Evolutionary conservation across 805 yeast genomes (phyloP).

Genomic region (Saccharomycopsis fibuligera): DNA sequence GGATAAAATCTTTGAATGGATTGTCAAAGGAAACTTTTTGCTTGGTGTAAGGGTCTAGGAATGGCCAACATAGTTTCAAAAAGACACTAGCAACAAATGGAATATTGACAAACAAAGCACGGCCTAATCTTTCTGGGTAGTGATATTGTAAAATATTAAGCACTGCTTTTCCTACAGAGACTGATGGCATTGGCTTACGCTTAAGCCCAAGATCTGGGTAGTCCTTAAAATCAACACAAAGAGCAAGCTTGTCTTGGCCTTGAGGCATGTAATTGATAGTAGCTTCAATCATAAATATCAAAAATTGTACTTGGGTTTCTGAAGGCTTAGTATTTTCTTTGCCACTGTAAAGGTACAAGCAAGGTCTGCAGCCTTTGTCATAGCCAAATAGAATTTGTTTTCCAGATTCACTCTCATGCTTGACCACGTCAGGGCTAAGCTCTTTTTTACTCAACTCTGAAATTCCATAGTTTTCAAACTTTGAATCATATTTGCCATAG

Average conservation of each 20-base stretch:
- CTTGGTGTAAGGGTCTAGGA: conserved; percentile 53
- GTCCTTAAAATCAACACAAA: conserved; percentile 49
- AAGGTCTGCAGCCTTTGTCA: conserved; percentile 47
- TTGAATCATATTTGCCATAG: conserved; percentile 13
- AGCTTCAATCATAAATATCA: conserved; percentile 51
- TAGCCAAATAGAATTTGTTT: conserved; percentile 49
- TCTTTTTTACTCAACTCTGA: conserved; percentile 28
- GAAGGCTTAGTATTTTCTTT: conserved; percentile 49
- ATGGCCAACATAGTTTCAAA: conserved; percentile 49
- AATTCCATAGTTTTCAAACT: conserved; percentile 9
- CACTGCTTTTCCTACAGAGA: conserved; percentile 44
- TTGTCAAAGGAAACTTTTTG: conserved; percentile 53
- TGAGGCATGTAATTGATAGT: conserved; percentile 50
- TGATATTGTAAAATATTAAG: conserved; percentile 48
- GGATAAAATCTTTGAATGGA: conserved; percentile 49
- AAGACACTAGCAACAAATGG: conserved; percentile 55
- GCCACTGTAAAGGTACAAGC: conserved; percentile 47
- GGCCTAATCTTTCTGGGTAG: conserved; percentile 53
- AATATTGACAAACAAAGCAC: conserved; percentile 47
- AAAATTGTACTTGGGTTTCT: conserved; percentile 47
- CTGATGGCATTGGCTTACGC: conserved; percentile 41
- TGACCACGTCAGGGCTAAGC: conserved; percentile 36
- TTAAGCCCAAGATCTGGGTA: conserved; percentile 30
- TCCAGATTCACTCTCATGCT: conserved; percentile 45
- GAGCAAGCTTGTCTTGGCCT: conserved; percentile 50